A percentile compares a stretch with the other conserved stretches of the same genome.
These are phyloP conservation scores for Prunus dulcis DNA, from an alignment of 306 rosid genomes.

Conservation along the genomic window DNA sequence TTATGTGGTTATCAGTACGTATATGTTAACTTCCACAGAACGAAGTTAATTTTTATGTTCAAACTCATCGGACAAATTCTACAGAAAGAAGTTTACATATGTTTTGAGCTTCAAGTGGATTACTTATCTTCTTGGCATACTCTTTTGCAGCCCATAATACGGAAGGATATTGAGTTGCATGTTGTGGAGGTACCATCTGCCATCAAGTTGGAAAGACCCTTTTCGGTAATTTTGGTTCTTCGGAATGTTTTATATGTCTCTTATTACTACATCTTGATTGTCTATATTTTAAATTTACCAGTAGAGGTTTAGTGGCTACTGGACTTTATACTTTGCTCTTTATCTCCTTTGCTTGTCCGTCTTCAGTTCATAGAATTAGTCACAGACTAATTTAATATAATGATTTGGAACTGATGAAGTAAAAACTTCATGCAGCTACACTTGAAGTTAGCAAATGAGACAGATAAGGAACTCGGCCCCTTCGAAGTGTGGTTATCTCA, in stretches of 20 bases:
- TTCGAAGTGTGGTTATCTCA: constrained; percentile 72
- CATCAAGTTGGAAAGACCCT: constrained; percentile 74
- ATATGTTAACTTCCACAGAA: neutral
- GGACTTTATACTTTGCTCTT: constrained; percentile 16
- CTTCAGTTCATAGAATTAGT: constrained; percentile 13
- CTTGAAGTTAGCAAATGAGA: constrained; percentile 62
- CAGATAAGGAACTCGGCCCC: constrained; percentile 82
- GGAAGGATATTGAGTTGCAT: constrained; percentile 81
- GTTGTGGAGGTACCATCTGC: constrained; percentile 66
- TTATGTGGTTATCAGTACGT: neutral
- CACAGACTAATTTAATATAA: constrained; percentile 1
- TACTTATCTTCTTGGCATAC: constrained; percentile 27
- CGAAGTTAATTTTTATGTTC: neutral
- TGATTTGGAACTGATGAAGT: constrained; percentile 31
- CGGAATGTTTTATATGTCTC: constrained; percentile 7
- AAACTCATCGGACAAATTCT: neutral
- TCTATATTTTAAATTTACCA: neutral
- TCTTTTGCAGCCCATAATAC: constrained; percentile 72
- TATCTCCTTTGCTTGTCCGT: constrained; percentile 1
- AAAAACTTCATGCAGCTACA: constrained; percentile 59
- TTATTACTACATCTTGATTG: constrained; percentile 23
- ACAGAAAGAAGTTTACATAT: neutral
- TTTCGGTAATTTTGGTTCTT: constrained; percentile 49
- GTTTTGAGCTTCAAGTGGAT: neutral
- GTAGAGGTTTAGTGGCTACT: constrained; percentile 19